Evolutionary conservation across 805 yeast genomes (phyloP), one percentile per base, ranked within the genome.

Genomic region (Kodamaea sagamina): DNA sequence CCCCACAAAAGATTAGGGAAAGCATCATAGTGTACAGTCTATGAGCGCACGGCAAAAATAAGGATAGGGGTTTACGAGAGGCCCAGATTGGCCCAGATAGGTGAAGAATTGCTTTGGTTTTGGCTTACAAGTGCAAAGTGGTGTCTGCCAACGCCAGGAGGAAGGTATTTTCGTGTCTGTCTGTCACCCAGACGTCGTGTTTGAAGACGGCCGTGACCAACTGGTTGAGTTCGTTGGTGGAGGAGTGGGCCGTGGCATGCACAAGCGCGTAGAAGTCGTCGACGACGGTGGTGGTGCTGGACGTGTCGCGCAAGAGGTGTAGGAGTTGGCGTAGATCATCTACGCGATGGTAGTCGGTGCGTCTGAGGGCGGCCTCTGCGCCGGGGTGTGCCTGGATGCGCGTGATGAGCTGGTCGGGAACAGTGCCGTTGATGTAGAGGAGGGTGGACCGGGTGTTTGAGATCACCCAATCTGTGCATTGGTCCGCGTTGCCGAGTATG

Each of bases 281-380:
- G 21, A 49, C 32, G 18, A 43, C 26, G 3, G 34, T 15, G 11
- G 34, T 3, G 4, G 28, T 26, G 24, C 28, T 37, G 19, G 36
- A 18, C n/a, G 21, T 9, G 17, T 21, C n/a, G 34, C 25, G 24
- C 19, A 12, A n/a, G 25, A 32, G 21, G 11, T 4, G 32, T 1
- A 16, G 27, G 13, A 40, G 13, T 31, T 32, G 36, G 16, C 40
- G 37, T 13, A 42, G n/a, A 10, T 27, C 22, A 22, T 34, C 37
- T 12, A 43, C 43, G 6, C 45, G 38, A 26, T 41, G 47, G 44
- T 47, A 44, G 24, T 47, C 49, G 35, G 47, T 32, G n/a, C 31
- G 19, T 6, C 31, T 35, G 24, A 49, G 47, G 4, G 39, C 18
- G 13, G n/a, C 15, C 19, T 41, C 34, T 12, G 26, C 16, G n/a